Evolutionary conservation across 345 rosid species (phyloP).

Genomic region (Eucalyptus rudis): DNA sequence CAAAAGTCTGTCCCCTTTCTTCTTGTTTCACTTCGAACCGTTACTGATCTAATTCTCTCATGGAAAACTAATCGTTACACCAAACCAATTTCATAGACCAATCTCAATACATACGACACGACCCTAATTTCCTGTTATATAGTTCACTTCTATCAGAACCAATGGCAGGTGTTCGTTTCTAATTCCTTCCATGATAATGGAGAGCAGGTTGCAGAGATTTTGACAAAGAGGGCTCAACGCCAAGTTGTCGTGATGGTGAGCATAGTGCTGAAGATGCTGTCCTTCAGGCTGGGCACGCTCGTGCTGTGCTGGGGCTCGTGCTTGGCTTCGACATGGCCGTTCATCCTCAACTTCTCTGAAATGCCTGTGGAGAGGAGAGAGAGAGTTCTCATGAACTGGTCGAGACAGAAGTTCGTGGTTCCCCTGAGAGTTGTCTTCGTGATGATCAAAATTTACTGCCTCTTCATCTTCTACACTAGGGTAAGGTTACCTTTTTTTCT

Average conservation of each 20-base stretch:
- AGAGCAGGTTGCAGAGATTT: constrained; percentile 12
- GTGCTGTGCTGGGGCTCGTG: constrained; percentile 19
- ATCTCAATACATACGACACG: neutral
- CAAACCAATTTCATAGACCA: neutral
- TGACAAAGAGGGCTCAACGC: neutral
- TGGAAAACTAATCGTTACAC: neutral
- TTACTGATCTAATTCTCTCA: neutral
- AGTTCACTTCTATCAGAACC: neutral
- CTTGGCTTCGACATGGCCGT: constrained; percentile 13
- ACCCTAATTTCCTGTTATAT: neutral
- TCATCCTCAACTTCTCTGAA: neutral
- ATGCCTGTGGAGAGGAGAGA: constrained; percentile 11
- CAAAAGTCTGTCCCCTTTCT: neutral
- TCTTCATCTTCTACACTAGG: constrained; percentile 4
- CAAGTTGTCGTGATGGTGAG: constrained; percentile 7
- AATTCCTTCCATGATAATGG: neutral
- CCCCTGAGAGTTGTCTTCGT: constrained; percentile 1
- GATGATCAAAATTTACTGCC: neutral
- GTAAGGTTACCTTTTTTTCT: too few species aligned
- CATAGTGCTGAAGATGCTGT: constrained; percentile 5
- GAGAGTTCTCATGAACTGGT: constrained; percentile 7
- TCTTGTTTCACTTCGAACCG: neutral
- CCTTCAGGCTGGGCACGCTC: constrained; percentile 16
- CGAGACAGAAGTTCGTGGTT: neutral
- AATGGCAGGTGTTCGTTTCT: neutral